Evolutionary conservation across 495 filamentous ascomycete species (phyloP).

Genomic region (Tuber indicum): DNA sequence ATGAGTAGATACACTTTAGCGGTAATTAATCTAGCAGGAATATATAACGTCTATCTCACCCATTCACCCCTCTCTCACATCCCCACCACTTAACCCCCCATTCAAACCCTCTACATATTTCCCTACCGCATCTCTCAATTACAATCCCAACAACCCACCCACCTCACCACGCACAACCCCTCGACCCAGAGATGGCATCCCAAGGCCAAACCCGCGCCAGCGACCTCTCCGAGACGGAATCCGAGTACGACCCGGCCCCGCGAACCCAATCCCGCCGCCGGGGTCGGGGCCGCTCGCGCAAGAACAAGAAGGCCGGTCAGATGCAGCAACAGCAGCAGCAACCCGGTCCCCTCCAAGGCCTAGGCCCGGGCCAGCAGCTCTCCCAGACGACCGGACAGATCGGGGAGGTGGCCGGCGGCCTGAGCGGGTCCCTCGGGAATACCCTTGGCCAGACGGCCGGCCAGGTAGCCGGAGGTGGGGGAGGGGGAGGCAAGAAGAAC

Average conservation of each 20-base stretch:
- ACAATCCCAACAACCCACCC: neutral
- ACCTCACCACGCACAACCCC: too few relatives aligned
- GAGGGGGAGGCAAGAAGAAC: conserved; percentile 49
- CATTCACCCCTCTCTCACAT: neutral
- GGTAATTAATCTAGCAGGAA: neutral
- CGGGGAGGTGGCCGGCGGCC: neutral
- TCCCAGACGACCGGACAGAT: neutral
- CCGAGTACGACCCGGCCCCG: neutral
- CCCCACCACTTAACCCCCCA: neutral
- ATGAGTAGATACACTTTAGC: neutral
- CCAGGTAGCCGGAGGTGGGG: neutral
- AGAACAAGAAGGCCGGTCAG: neutral
- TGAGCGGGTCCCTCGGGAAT: neutral
- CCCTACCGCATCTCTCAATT: neutral
- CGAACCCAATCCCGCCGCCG: neutral
- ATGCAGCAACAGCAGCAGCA: neutral
- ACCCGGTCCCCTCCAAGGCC: neutral
- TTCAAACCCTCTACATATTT: neutral
- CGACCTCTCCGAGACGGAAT: neutral
- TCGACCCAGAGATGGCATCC: neutral
- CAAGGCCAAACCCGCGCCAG: neutral
- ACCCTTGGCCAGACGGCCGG: neutral
- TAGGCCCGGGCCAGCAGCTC: neutral
- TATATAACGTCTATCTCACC: neutral
- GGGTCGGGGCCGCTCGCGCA: neutral